These are phyloP conservation scores for Phaeosphaeria sp. DNA, from an alignment of 2,329 filamentous ascomycete species.

Conservation along the genomic window DNA sequence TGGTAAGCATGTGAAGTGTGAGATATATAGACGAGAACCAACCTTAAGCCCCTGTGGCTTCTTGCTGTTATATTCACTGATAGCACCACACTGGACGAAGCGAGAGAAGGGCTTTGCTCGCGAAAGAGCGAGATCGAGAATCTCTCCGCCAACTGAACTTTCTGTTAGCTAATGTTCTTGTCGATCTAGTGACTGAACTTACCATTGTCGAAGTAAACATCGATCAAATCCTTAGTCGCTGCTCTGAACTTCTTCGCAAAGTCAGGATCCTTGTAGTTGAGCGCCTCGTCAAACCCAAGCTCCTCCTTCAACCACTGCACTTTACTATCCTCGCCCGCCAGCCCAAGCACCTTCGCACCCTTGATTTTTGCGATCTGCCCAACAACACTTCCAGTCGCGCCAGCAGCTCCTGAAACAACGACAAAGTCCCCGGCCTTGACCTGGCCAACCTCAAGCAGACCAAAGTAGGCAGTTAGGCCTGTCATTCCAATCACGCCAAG, in stretches of 20 bases:
- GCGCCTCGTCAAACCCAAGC: conserved; percentile 60
- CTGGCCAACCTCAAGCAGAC: conserved; percentile 71
- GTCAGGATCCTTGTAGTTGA: conserved; percentile 62
- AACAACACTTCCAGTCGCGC: conserved; percentile 77
- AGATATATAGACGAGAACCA: neutral
- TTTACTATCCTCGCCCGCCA: conserved; percentile 62
- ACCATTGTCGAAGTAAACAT: conserved; percentile 60
- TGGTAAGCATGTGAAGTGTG: conserved; percentile 7
- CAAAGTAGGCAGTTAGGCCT: conserved; percentile 78
- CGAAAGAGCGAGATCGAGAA: conserved; percentile 55
- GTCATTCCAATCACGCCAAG: conserved; percentile 64
- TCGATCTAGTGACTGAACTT: neutral
- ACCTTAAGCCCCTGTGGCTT: conserved; percentile 60
- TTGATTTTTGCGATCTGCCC: conserved; percentile 80
- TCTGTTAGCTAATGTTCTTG: conserved; percentile 6
- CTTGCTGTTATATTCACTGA: conserved; percentile 53
- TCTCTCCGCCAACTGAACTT: conserved; percentile 54
- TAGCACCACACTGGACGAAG: conserved; percentile 55
- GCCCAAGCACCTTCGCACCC: conserved; percentile 61
- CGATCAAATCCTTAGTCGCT: conserved; percentile 58
- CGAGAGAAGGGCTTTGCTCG: conserved; percentile 51
- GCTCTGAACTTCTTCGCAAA: conserved; percentile 58
- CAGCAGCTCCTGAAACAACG: conserved; percentile 78
- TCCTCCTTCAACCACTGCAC: conserved; percentile 62
- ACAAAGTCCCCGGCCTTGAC: conserved; percentile 75